Evolutionary conservation across 2,329 filamentous ascomycete species (phyloP).

Genomic region (Remersonia thermophila): DNA sequence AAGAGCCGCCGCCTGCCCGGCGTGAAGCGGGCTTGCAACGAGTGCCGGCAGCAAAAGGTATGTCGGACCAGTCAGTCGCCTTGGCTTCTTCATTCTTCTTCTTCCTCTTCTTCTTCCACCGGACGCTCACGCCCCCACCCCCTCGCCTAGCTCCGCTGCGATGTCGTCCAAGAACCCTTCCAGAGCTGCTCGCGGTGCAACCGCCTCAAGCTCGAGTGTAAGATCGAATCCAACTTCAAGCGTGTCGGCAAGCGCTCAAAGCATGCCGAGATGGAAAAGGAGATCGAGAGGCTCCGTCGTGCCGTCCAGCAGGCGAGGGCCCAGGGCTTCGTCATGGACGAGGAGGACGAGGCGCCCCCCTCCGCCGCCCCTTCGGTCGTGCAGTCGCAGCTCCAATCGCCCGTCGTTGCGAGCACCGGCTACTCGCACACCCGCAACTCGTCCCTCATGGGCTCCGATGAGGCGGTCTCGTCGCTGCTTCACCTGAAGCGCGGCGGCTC

Average conservation of each 20-base stretch:
- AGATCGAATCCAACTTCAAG: conserved; percentile 82
- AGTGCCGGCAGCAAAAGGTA: conserved; percentile 73
- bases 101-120: too few species aligned
- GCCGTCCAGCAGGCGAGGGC: conserved; percentile 47
- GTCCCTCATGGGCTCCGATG: conserved; percentile 55
- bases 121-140: conserved; percentile 8
- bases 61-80: conserved; percentile 8
- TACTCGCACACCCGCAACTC: conserved; percentile 50
- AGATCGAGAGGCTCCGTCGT: conserved; percentile 57
- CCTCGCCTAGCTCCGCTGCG: conserved; percentile 52
- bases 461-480: conserved; percentile 53
- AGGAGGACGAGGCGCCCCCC: conserved; percentile 34
- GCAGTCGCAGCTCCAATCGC: conserved; percentile 45
- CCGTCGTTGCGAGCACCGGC: conserved; percentile 38
- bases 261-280: conserved; percentile 77
- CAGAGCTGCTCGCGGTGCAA: conserved; percentile 64
- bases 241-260: conserved; percentile 67
- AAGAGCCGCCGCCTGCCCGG: conserved; percentile 43
- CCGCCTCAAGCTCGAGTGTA: conserved; percentile 69
- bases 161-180: conserved; percentile 72
- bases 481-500: conserved; percentile 54
- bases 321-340: conserved; percentile 46
- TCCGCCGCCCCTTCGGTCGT: conserved; percentile 19
- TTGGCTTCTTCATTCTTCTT: background rate
- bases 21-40: conserved; percentile 71